Evolutionary conservation across 805 yeast species (phyloP).

Genomic region (Myxozyma sirexii): DNA sequence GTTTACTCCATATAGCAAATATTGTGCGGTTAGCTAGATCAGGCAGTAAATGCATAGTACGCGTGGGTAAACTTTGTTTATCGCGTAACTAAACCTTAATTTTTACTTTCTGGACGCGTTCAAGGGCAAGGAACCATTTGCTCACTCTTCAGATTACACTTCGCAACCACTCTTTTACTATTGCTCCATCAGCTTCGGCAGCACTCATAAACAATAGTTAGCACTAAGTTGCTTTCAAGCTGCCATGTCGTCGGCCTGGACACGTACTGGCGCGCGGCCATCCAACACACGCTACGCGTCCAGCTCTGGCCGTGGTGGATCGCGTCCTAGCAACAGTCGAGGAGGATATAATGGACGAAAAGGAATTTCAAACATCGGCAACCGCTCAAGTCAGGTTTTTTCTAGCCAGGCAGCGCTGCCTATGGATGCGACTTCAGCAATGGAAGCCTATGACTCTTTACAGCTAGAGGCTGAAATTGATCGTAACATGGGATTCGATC

Average conservation of each 20-base stretch:
- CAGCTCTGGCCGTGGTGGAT: constrained; percentile 10
- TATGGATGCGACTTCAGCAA: constrained; percentile 16
- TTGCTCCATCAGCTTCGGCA: background rate
- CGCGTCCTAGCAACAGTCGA: constrained; percentile 1
- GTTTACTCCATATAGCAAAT: constrained; percentile 6
- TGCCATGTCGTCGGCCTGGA: background rate
- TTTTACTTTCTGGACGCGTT: background rate
- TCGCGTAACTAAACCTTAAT: background rate
- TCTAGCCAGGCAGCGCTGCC: constrained; percentile 9
- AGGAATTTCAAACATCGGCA: background rate
- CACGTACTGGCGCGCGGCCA: constrained; percentile 7
- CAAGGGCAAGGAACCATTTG: background rate
- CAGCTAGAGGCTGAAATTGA: constrained; percentile 62
- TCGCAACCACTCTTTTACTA: too few species aligned
- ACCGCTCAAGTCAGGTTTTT: background rate
- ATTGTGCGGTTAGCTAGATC: background rate
- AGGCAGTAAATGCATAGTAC: background rate
- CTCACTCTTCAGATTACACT: too few species aligned
- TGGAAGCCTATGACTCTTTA: constrained; percentile 2
- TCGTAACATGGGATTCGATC: constrained; percentile 82
- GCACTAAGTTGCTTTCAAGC: background rate
- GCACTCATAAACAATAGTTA: background rate
- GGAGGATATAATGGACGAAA: background rate
- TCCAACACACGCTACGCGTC: constrained; percentile 17
- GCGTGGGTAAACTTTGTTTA: background rate